Percentiles rank a stretch among this genome's conserved stretches.
phyloP scores from a whole-genome alignment of 2,329 filamentous ascomycete species.

The Neofusicoccum laricinum region DNA sequence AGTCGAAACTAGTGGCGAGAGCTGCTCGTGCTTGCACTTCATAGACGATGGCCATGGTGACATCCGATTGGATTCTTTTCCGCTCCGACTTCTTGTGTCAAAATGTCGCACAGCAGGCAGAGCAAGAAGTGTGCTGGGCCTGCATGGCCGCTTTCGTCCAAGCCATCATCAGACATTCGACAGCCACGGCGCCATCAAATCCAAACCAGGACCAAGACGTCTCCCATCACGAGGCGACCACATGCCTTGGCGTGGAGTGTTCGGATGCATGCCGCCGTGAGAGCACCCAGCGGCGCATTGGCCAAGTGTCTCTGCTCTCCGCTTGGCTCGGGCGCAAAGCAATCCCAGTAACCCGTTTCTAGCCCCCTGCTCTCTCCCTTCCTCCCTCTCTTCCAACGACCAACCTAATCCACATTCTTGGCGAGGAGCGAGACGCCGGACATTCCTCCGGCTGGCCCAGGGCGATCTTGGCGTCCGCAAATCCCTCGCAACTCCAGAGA shows the following conservation, averaged over 20 bases:
- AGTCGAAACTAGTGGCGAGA: background rate
- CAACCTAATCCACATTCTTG: background rate
- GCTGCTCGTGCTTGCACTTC: background rate
- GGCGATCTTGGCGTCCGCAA: background rate
- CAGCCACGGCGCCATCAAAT: background rate
- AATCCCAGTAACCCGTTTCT: background rate
- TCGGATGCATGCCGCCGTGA: background rate
- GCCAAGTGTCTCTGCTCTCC: background rate
- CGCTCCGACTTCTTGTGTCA: background rate
- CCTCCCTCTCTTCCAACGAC: background rate
- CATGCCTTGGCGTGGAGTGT: background rate
- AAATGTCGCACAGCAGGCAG: background rate
- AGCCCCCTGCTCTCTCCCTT: background rate
- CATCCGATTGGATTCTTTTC: background rate
- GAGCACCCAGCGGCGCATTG: background rate
- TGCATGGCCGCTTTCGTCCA: background rate
- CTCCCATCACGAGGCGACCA: background rate
- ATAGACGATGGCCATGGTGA: background rate
- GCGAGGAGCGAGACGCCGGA: background rate
- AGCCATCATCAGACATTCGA: background rate
- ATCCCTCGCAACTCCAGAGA: background rate
- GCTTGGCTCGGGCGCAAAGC: slow-evolving; percentile 1
- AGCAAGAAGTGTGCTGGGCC: background rate
- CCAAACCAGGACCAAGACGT: background rate
- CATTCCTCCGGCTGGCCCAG: background rate